A percentile compares a stretch with the other conserved stretches of the same genome.
These are phyloP conservation scores for Puccinia coronata DNA, from an alignment of 1,284 basidiomycete species.

Conservation along the genomic window DNA sequence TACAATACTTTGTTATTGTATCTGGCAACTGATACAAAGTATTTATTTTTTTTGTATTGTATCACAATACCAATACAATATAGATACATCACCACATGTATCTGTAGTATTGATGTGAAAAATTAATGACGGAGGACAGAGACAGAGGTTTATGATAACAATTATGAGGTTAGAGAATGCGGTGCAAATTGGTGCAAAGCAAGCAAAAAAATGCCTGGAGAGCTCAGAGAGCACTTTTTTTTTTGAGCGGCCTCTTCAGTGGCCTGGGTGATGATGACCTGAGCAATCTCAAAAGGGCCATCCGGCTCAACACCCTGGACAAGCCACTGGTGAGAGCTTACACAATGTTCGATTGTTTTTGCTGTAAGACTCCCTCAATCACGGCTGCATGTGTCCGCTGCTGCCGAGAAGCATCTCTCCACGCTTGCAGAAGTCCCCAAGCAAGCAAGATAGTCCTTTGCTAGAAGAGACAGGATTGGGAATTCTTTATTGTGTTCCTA, in stretches of 20 bases:
- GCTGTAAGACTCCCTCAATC: not conserved
- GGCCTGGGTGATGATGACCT: not conserved
- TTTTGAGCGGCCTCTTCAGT: not conserved
- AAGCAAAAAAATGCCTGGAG: not conserved
- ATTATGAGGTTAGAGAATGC: not conserved
- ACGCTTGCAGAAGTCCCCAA: slow-evolving; percentile 9
- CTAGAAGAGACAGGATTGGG: not conserved
- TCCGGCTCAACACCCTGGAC: not conserved
- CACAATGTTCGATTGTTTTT: not conserved
- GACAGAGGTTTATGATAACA: not conserved
- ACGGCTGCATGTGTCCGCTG: not conserved
- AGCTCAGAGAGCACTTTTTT: not conserved
- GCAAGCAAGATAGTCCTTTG: not conserved
- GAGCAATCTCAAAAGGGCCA: slow-evolving; percentile 4
- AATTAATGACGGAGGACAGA: too few species aligned
- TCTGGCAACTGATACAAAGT: not conserved
- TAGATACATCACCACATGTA: not conserved
- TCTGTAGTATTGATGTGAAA: too few species aligned
- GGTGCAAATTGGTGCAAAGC: not conserved
- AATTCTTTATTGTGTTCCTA: slow-evolving; percentile 1
- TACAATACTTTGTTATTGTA: not conserved
- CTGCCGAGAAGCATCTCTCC: slow-evolving; percentile 14
- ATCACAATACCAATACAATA: not conserved
- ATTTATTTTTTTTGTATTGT: not conserved
- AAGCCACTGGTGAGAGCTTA: slow-evolving; percentile 17